Evolutionary conservation across 140 eudicot species (phyloP), one percentile per base, ranked within the genome.

Genomic region (Stevia rebaudiana): DNA sequence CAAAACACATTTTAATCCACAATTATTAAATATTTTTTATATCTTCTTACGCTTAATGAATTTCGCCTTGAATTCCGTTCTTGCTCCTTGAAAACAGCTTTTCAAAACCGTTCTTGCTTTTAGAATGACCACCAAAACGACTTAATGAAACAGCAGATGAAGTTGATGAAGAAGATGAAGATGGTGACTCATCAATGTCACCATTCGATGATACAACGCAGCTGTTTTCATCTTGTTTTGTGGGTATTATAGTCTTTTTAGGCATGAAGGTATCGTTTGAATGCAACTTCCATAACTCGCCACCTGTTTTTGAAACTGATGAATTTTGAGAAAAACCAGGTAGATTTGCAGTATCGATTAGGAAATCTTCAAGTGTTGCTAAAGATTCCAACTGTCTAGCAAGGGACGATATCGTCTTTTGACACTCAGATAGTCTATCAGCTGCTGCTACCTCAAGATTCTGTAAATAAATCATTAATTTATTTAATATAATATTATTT

Each of bases 361-460:
- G 65, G 74, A 90, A 90, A 71, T 86, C 97, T 74, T 90, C 97
- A 5, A 90, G 71, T 42, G 95, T 90, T 16, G 97, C 95, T 69
- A 90, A 79, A 17, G 95, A 90, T 49, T 87, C 69, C n/a, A 90
- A 80, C 58, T 90, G 97, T 71, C 75, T 78, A 9, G 95, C 97
- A 0, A 90, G 88, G 25, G 95, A 90, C 52, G 94, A 94, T 47
- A 90, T 90, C 3, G 97, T 90, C 70, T 80, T 80, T 76, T 90
- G 97, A 74, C 97, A 90, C 42, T 86, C 95, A 6, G 94, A 83
- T 23, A 90, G 94, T 67, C 90, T 90, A 54, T 78, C 88, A 39
- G 97, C 95, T 60, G 97, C 97, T 49, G 95, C 97, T 16, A 76
- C 90, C 47, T 77, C 94, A 4, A 90, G 75, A 63, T 90, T 89